Percentiles rank a stretch among this genome's conserved stretches.
Conservation (phyloP, 75 land plant genomes). For the Cupressus sempervirens region DNA sequence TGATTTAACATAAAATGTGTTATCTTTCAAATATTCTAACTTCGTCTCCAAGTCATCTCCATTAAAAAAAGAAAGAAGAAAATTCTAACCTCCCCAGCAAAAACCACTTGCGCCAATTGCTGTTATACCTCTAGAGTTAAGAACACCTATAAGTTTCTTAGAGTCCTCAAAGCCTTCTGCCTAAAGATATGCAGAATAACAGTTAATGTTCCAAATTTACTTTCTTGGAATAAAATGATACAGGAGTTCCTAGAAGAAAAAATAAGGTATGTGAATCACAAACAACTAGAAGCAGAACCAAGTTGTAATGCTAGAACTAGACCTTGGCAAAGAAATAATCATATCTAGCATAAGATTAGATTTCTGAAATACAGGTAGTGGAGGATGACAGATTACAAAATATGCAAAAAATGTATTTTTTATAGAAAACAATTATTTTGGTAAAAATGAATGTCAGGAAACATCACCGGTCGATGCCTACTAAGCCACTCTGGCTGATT, state of each 20-base stretch:
- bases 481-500: constrained; percentile 11
- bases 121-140: constrained; percentile 19
- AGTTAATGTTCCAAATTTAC: background rate
- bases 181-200: background rate
- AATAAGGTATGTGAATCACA: background rate
- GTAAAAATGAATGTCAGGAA: background rate
- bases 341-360: background rate
- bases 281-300: background rate
- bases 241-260: background rate
- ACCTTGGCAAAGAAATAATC: background rate
- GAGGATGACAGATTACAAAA: background rate
- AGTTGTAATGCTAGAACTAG: background rate
- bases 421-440: background rate
- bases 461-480: constrained; percentile 15
- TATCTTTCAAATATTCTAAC: background rate
- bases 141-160: constrained; percentile 16
- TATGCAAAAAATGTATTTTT: background rate
- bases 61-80: background rate
- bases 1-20: background rate
- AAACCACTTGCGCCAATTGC: constrained; percentile 28
- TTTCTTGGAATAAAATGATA: background rate
- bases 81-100: constrained; percentile 35
- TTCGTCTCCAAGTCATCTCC: background rate
- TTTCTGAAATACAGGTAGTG: background rate
- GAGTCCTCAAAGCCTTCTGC: constrained; percentile 9